These are phyloP conservation scores for Cryptococcus sp. DNA, from an alignment of 1,284 basidiomycete species.

Conservation along the genomic window DNA sequence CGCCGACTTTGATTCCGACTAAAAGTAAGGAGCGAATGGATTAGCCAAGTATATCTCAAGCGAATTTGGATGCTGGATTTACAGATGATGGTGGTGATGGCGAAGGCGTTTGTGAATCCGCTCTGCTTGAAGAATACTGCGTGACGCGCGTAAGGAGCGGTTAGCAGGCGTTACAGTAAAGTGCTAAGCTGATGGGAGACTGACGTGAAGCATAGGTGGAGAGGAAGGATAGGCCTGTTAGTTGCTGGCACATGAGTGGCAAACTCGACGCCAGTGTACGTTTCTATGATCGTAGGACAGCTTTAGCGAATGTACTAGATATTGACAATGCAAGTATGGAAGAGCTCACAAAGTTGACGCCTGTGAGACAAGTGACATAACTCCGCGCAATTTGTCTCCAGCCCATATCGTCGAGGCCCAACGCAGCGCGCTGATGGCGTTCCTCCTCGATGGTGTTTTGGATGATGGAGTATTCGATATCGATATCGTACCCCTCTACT, in stretches of 20 bases:
- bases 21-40: background rate
- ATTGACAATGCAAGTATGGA: background rate
- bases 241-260: constrained; percentile 20
- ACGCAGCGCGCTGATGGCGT: background rate
- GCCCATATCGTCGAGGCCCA: constrained; percentile 14
- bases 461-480: constrained; percentile 24
- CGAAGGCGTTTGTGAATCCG: constrained; percentile 26
- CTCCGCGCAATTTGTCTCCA: constrained; percentile 12
- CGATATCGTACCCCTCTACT: constrained; percentile 25
- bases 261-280: constrained; percentile 21
- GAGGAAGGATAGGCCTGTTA: constrained; percentile 27
- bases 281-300: constrained; percentile 1
- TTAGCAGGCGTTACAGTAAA: background rate
- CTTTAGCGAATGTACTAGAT: too few species aligned
- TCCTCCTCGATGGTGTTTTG: constrained; percentile 23
- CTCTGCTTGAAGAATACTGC: constrained; percentile 24
- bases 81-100: constrained; percentile 24
- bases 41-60: background rate
- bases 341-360: constrained; percentile 8
- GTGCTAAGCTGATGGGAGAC: background rate
- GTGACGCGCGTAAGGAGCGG: background rate
- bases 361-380: constrained; percentile 18
- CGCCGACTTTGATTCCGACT: constrained; percentile 21
- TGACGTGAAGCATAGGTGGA: constrained; percentile 15
- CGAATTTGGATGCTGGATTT: background rate